Percentiles rank a stretch among this genome's conserved stretches.
Conservation (phyloP, 1,284 basidiomycete species). For the Schizopora paradoxa region DNA sequence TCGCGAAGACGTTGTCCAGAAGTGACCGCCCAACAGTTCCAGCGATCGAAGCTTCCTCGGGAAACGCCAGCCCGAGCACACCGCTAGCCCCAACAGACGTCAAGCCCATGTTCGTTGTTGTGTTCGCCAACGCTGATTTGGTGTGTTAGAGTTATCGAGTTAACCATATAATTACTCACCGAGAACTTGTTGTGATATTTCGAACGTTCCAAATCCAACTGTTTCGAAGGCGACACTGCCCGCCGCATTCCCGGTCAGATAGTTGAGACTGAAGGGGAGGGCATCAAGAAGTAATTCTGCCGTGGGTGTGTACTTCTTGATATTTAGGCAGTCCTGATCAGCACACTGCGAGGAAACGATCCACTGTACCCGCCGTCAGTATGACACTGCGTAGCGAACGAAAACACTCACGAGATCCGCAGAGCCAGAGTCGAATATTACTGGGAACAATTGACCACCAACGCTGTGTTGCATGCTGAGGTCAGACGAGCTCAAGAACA, state of each 20-base stretch:
- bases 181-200: constrained; percentile 34
- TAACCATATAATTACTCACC: too few relatives aligned
- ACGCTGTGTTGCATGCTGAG: constrained; percentile 24
- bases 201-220: constrained; percentile 13
- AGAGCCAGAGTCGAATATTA: constrained; percentile 54
- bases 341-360: constrained; percentile 33
- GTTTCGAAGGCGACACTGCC: constrained; percentile 15
- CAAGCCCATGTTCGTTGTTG: constrained; percentile 41
- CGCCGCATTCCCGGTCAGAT: constrained; percentile 14
- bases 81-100: constrained; percentile 47
- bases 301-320: constrained; percentile 29
- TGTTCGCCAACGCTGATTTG: constrained; percentile 41
- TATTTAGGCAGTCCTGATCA: constrained; percentile 27
- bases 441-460: constrained; percentile 43
- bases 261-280: constrained; percentile 11
- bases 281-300: constrained; percentile 3
- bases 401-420: constrained; percentile 39
- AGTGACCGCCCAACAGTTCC: constrained; percentile 39
- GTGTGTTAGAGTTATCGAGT: not conserved
- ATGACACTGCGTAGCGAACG: constrained; percentile 7
- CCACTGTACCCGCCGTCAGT: constrained; percentile 25
- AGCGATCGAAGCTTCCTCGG: constrained; percentile 43
- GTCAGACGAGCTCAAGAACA: too few relatives aligned
- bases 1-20: constrained; percentile 44
- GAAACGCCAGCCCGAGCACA: constrained; percentile 51